Evolutionary conservation across 768 basidiomycete genomes (phyloP), one percentile per base, ranked within the genome.

Genomic region (Suillus decipiens): DNA sequence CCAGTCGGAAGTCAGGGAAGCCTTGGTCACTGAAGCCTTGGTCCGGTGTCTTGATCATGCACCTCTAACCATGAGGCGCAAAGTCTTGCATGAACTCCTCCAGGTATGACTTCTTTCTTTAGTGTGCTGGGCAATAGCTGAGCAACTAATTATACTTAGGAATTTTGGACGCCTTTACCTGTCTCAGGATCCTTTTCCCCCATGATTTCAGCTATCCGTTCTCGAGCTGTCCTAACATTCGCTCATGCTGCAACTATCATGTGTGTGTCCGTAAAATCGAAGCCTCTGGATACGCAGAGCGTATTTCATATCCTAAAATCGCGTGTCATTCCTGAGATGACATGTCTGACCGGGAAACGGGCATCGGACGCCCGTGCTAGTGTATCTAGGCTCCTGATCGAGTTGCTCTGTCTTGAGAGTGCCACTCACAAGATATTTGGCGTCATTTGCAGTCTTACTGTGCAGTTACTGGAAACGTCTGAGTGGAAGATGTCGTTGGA

Each of bases 1-100:
- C 62, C 53, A 68, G 67, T 41, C 60, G 64, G 28, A 70, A 41
- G 71, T 86, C 12, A 66, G 83, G 28, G 82, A 86, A 47, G 79
- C 80, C 9, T 70, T 88, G n/a, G 72, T 81, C 4, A 74, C 75
- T 22, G 78, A 80, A 61, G 74, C 75, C 33, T 61, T 78, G 28
- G 66, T 78, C 15, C 66, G 72, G 7, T 87, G 84, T 67, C 69
- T 88, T 34, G 85, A 86, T 66, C 77, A 82, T 43, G 82, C 81
- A 37, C 71, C 77, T 4, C 73, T 80, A 24, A 72, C 73, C 0
- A 75, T 76, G n/a, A 79, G 84, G 15, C 72, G 79, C 57, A 87
- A 85, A 84, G 69, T 85, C 14, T 67, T 89, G 28, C 75, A 78
- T 45, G 77, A 82, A 62, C 69, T 77, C 0, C 61, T 84, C n/a